Base-by-base conservation (phyloP, 2,329 filamentous ascomycete species). In the Aspergillus sp. region DNA sequence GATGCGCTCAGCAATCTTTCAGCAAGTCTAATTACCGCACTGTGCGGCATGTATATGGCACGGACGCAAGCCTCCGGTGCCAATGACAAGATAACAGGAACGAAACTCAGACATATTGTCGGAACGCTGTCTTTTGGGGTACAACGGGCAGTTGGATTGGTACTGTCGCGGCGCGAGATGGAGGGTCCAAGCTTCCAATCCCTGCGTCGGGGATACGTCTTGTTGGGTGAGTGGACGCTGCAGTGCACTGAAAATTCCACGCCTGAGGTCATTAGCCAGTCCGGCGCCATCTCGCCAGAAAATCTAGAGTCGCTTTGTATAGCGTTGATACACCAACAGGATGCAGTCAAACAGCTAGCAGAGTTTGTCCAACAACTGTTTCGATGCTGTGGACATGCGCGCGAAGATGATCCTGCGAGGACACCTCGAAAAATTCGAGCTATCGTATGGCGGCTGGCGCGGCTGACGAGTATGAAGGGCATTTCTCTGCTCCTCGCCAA, bases 11-110 rank as follows among this genome's bases (percentile, higher is more conserved):
- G 68, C 66, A 77, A 77, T 56, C 70, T 77, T 23, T 60, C 70
- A 32, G 67, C 71, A 13, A 77, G 75, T 58, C 67, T 77, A 30
- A 60, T 76, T 32, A 69, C 69, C 41, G 74, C 72, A 6, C 64
- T 77, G 39, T 77, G 75, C 52, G 73, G 74, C 15, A 76, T 77
- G 70, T 72, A 72, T 55, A 71, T 76, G 41, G 71, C 74, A 32
- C 70, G 74, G 25, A 71, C 70, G 58, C 67, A 70, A 51, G 61
- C 65, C 10, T 25, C 60, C 9, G 58, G 62, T 49, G 52, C 49
- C 5, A 50, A 38, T 13, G 63, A 67, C 13, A 59, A 49, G 28
- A 30, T 52, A 8, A 61, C 61, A 32, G 67, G 68, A 12, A 61
- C 67, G 13, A 70, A 69, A 59, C 69, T 73, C 28, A 62, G 68